phyloP scores from a whole-genome alignment of 1,139 yeast genomes.

The Kurtzmaniella quercitrusa region DNA sequence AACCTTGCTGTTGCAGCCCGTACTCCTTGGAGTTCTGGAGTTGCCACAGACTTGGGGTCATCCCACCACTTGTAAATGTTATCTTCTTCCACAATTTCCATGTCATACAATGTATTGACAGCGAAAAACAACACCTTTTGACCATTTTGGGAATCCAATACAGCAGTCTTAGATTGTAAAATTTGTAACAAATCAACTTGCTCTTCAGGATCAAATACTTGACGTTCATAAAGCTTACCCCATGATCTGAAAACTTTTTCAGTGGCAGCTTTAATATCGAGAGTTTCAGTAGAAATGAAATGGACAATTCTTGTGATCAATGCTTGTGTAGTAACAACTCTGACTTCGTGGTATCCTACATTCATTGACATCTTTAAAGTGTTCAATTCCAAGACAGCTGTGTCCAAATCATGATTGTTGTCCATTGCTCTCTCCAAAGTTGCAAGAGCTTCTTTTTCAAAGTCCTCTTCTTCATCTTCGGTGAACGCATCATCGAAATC shows the following conservation, averaged over 20 bases:
- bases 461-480: slow-evolving; percentile 69
- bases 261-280: slow-evolving; percentile 71
- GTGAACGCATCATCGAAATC: slow-evolving; percentile 36
- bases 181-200: slow-evolving; percentile 67
- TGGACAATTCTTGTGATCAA: slow-evolving; percentile 64
- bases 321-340: slow-evolving; percentile 75
- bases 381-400: slow-evolving; percentile 86
- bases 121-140: slow-evolving; percentile 61
- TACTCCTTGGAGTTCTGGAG: slow-evolving; percentile 42
- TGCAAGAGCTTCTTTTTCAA: slow-evolving; percentile 85
- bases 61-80: slow-evolving; percentile 81
- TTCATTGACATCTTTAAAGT: slow-evolving; percentile 97
- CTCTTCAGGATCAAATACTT: slow-evolving; percentile 76
- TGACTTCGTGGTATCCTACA: slow-evolving; percentile 88
- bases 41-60: slow-evolving; percentile 33
- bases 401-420: slow-evolving; percentile 87
- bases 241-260: slow-evolving; percentile 71
- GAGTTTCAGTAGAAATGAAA: slow-evolving; percentile 70
- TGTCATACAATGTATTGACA: slow-evolving; percentile 67
- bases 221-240: slow-evolving; percentile 76
- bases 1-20: slow-evolving; percentile 63
- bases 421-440: slow-evolving; percentile 89
- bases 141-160: slow-evolving; percentile 24
- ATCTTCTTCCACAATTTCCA: slow-evolving; percentile 80
- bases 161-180: slow-evolving; percentile 47